Conservation (phyloP, 2,329 filamentous ascomycete genomes). For the Dothidotthia symphoricarpi region DNA sequence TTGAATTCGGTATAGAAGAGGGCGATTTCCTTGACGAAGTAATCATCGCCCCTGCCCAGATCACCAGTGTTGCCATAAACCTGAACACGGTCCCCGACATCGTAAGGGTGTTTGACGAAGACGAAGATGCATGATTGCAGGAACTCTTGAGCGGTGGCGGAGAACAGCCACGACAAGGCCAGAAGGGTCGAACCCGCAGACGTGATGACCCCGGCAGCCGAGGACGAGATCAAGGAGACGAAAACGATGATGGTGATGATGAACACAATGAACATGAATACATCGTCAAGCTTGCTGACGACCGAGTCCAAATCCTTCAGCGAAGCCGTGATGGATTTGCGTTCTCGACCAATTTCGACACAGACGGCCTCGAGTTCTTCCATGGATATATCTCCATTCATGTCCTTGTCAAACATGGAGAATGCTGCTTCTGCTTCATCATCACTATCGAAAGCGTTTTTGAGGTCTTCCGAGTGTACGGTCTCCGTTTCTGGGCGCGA, state of each 20-base stretch:
- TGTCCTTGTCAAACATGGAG: constrained; percentile 89
- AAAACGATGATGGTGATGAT: constrained; percentile 83
- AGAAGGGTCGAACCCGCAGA: constrained; percentile 85
- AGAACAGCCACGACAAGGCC: constrained; percentile 88
- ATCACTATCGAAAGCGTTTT: constrained; percentile 71
- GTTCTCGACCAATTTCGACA: constrained; percentile 90
- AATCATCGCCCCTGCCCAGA: constrained; percentile 79
- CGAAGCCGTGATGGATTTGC: constrained; percentile 91
- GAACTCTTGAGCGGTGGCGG: constrained; percentile 90
- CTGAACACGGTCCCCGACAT: constrained; percentile 89
- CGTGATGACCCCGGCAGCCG: constrained; percentile 85
- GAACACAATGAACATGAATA: constrained; percentile 82
- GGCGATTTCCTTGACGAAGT: constrained; percentile 93
- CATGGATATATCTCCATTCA: constrained; percentile 95
- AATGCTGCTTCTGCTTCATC: constrained; percentile 91
- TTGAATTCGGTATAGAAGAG: constrained; percentile 96
- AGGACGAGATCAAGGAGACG: constrained; percentile 83
- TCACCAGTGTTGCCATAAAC: constrained; percentile 87
- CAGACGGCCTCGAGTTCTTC: constrained; percentile 91
- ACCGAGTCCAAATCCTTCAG: constrained; percentile 94
- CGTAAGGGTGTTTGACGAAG: constrained; percentile 95
- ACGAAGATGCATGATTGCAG: constrained; percentile 92
- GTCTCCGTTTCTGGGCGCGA: constrained; percentile 72
- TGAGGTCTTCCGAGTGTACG: constrained; percentile 74
- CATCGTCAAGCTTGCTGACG: constrained; percentile 81